Conservation (phyloP, 176 grass and related monocot genomes). For the Avena atlantica region DNA sequence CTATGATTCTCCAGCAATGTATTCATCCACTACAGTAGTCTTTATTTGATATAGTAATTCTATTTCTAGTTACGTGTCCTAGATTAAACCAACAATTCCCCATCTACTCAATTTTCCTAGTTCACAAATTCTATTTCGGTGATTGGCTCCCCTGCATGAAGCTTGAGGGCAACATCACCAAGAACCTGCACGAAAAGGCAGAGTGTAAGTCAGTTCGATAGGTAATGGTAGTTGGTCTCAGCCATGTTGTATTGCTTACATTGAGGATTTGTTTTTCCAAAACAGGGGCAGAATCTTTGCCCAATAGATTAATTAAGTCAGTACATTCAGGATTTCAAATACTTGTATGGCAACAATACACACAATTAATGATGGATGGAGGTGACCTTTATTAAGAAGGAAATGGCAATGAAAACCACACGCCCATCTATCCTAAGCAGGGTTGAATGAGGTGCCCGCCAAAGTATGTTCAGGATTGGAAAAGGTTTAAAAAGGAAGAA, state of each 20-base stretch:
- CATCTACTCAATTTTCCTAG: conserved; percentile 29
- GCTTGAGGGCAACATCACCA: conserved; percentile 72
- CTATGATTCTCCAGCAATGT: conserved; percentile 8
- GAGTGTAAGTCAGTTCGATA: conserved; percentile 13
- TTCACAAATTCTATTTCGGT: conserved; percentile 80
- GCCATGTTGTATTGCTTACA: background rate
- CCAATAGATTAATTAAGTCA: too few relatives aligned
- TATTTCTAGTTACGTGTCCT: background rate
- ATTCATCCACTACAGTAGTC: background rate
- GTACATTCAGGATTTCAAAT: background rate
- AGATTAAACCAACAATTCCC: background rate
- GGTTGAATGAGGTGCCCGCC: background rate
- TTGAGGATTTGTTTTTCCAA: background rate
- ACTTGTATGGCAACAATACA: background rate
- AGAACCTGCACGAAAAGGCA: conserved; percentile 60
- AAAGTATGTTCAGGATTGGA: background rate
- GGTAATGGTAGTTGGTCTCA: background rate
- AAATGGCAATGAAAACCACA: background rate
- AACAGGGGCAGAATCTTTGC: too few relatives aligned
- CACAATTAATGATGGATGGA: background rate
- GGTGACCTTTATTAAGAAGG: background rate
- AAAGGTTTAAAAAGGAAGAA: background rate
- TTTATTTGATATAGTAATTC: background rate
- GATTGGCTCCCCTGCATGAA: conserved; percentile 72
- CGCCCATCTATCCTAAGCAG: background rate